phyloP scores from a whole-genome alignment of 2,329 filamentous ascomycete species.

The Gnomoniopsis smithogilvyi region DNA sequence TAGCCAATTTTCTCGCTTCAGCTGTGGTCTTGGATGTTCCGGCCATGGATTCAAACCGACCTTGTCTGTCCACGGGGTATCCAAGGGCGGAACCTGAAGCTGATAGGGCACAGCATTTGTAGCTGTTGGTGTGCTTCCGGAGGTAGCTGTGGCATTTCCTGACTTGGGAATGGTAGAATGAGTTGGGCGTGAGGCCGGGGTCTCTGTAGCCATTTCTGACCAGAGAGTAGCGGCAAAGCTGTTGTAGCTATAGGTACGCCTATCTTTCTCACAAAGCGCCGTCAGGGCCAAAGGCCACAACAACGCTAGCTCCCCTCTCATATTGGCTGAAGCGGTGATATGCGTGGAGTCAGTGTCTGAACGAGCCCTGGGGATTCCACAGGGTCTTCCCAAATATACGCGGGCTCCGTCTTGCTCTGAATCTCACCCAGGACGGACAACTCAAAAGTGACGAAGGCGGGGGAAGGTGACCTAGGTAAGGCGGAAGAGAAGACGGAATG shows the following conservation, averaged over 20 bases:
- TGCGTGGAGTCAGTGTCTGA: neutral
- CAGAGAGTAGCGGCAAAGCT: slow-evolving; percentile 1
- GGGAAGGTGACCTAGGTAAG: too few species aligned
- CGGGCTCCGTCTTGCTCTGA: neutral
- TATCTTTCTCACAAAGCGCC: neutral
- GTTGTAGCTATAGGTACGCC: neutral
- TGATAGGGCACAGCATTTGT: slow-evolving; percentile 28
- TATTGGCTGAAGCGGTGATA: neutral
- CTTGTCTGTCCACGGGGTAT: slow-evolving; percentile 50
- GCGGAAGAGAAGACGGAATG: neutral
- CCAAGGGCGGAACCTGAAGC: slow-evolving; percentile 38
- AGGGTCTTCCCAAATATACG: neutral
- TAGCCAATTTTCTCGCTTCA: slow-evolving; percentile 51
- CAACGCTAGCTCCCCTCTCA: neutral
- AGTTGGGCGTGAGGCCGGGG: neutral
- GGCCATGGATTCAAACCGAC: slow-evolving; percentile 54
- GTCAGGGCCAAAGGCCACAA: neutral
- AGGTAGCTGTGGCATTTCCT: neutral
- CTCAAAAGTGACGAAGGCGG: neutral
- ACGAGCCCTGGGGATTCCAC: neutral
- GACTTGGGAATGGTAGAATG: neutral
- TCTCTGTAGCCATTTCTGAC: neutral
- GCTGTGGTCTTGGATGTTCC: slow-evolving; percentile 55
- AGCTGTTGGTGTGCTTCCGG: neutral
- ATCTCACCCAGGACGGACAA: neutral